Percentiles rank a stretch among this genome's conserved stretches.
Conservation (phyloP, 768 basidiomycete species). For the Baorangia bicolor region DNA sequence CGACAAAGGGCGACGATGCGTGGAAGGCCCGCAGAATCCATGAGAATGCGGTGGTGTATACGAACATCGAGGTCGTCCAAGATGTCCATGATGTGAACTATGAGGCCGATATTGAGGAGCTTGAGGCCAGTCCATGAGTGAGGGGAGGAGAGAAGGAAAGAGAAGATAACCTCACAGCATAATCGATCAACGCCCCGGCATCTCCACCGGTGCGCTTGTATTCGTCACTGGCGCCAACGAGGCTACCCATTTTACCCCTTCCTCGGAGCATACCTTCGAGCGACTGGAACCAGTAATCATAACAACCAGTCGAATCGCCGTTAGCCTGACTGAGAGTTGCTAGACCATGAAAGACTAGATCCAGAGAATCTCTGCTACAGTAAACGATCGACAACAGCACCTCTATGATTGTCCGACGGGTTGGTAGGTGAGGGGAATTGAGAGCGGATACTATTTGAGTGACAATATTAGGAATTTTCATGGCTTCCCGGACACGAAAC, state of each 20-base stretch:
- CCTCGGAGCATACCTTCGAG: constrained; percentile 75
- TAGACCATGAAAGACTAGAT: constrained; percentile 72
- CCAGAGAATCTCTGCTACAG: constrained; percentile 59
- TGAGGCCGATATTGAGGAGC: constrained; percentile 63
- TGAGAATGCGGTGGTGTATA: constrained; percentile 81
- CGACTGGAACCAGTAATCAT: constrained; percentile 88
- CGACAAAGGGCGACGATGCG: constrained; percentile 70
- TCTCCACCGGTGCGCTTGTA: constrained; percentile 64
- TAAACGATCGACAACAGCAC: constrained; percentile 73
- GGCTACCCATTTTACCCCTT: constrained; percentile 90
- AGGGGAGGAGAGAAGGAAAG: not conserved
- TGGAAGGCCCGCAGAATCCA: constrained; percentile 84
- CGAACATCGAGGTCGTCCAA: constrained; percentile 82
- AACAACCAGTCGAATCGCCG: constrained; percentile 54
- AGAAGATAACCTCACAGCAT: constrained; percentile 59
- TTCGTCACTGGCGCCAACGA: constrained; percentile 94
- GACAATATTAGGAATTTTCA: constrained; percentile 71
- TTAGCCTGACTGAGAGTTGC: constrained; percentile 71
- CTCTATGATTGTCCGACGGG: constrained; percentile 77
- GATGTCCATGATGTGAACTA: constrained; percentile 62
- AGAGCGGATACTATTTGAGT: constrained; percentile 80
- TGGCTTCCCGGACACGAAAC: constrained; percentile 69
- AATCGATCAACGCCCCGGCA: constrained; percentile 75
- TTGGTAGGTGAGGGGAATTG: constrained; percentile 75
- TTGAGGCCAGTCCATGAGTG: constrained; percentile 18